Evolutionary conservation across 2,329 filamentous ascomycete species (phyloP).

Genomic region (Elsinoe fawcettii): DNA sequence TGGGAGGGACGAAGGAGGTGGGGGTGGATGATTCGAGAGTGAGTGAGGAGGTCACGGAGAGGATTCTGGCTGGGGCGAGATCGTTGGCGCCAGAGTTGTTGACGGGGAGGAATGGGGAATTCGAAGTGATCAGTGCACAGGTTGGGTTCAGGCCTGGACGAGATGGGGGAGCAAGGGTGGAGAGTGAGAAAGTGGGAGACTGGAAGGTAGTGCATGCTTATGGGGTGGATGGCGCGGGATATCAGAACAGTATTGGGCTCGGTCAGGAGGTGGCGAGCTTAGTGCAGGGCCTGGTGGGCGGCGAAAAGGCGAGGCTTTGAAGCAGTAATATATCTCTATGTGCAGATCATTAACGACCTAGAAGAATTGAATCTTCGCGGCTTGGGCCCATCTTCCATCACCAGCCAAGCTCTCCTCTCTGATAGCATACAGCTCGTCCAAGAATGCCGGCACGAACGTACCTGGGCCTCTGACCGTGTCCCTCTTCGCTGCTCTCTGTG

Average conservation of each 20-base stretch:
- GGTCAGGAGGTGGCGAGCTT: conserved; percentile 23
- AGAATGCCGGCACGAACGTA: conserved; percentile 74
- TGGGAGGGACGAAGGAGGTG: conserved; percentile 40
- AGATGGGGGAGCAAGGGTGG: conserved; percentile 37
- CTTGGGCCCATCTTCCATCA: conserved; percentile 46
- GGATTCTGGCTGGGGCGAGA: conserved; percentile 32
- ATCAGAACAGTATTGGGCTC: conserved; percentile 24
- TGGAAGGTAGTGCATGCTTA: conserved; percentile 39
- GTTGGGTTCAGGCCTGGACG: conserved; percentile 40
- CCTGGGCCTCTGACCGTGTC: conserved; percentile 68
- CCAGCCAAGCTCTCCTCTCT: conserved; percentile 43
- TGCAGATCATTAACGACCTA: not conserved
- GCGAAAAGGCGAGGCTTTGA: conserved; percentile 3
- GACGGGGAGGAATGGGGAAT: conserved; percentile 29
- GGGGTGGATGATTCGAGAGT: conserved; percentile 29
- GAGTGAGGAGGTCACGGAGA: conserved; percentile 29
- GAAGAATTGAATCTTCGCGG: conserved; percentile 40
- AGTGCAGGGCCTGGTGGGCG: conserved; percentile 24
- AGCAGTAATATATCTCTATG: not conserved
- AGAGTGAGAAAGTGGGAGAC: conserved; percentile 31
- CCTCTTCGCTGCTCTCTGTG: conserved; percentile 55
- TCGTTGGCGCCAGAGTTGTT: conserved; percentile 32
- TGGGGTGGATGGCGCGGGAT: conserved; percentile 42
- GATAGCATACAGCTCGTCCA: conserved; percentile 58
- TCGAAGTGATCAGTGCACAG: conserved; percentile 38